Conservation (phyloP, 768 basidiomycete species). For the Termitomyces sp. region DNA sequence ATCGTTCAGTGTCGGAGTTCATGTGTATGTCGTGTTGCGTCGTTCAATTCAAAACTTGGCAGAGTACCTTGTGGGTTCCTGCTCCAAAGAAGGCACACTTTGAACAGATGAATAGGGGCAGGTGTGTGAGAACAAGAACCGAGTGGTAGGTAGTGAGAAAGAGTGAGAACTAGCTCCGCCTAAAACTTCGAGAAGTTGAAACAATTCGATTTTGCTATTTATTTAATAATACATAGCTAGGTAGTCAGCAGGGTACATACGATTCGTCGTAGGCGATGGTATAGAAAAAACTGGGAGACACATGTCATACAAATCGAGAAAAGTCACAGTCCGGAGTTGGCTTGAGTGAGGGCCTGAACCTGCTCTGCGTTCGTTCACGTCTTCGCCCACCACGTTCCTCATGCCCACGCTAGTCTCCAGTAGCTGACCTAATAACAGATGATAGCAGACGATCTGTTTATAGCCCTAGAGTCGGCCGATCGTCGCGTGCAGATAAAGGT, state of each 20-base stretch:
- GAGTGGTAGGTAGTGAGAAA: no score
- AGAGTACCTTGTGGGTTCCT: background rate
- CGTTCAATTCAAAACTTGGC: background rate
- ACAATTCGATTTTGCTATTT: background rate
- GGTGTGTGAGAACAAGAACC: background rate
- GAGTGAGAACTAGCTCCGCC: background rate
- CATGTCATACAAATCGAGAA: background rate
- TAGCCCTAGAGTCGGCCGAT: no score
- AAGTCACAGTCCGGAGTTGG: no score
- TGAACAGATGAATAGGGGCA: background rate
- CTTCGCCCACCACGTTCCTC: no score
- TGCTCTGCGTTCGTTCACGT: no score
- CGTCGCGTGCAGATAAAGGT: no score
- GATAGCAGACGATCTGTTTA: no score
- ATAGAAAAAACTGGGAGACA: background rate
- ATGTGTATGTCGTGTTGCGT: background rate
- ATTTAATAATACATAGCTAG: background rate
- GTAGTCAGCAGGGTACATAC: background rate
- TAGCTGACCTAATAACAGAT: no score
- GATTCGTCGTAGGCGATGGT: background rate
- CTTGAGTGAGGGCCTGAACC: no score
- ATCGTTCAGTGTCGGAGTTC: background rate
- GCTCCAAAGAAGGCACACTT: background rate
- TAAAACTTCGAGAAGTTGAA: background rate
- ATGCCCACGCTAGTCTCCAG: no score